phyloP scores from a whole-genome alignment of 106 monocot genomes.

The Dactylorhiza incarnata region DNA sequence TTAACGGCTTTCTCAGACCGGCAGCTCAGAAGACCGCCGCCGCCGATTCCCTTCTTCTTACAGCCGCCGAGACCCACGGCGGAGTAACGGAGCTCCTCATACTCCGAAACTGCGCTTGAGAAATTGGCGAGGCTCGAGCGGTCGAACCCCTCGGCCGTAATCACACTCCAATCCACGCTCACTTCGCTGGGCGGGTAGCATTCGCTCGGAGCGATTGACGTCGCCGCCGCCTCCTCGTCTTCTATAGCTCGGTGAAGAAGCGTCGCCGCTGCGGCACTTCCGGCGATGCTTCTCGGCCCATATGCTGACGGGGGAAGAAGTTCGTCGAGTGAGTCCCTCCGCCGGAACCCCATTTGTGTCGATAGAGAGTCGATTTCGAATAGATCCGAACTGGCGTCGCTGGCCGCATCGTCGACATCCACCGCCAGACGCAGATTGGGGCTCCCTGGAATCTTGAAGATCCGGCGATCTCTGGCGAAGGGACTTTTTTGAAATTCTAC shows the following conservation, averaged over 20 bases:
- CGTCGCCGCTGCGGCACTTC: not conserved
- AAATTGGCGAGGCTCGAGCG: slow-evolving; percentile 42
- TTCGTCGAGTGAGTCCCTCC: slow-evolving; percentile 44
- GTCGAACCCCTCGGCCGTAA: slow-evolving; percentile 60
- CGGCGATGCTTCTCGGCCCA: not conserved
- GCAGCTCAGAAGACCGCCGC: slow-evolving; percentile 40
- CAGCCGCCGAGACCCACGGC: slow-evolving; percentile 5
- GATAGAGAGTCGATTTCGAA: slow-evolving; percentile 74
- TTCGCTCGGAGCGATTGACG: slow-evolving; percentile 30
- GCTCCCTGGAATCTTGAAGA: slow-evolving; percentile 7
- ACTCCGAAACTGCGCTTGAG: slow-evolving; percentile 42
- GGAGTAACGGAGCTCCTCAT: slow-evolving; percentile 14
- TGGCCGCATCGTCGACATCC: slow-evolving; percentile 48
- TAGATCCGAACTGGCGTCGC: slow-evolving; percentile 76
- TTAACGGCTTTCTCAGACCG: slow-evolving; percentile 47
- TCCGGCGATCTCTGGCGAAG: not conserved
- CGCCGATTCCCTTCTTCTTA: not conserved
- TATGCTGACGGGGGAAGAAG: slow-evolving; percentile 5
- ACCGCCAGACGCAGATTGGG: not conserved
- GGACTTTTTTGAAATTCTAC: not conserved
- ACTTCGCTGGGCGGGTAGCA: slow-evolving; percentile 74
- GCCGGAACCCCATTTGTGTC: slow-evolving; percentile 16
- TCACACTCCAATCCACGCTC: slow-evolving; percentile 73
- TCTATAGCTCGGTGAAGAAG: not conserved
- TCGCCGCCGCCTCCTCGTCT: slow-evolving; percentile 3